Conservation (phyloP, 1,284 basidiomycete genomes). For the Apiotrichum gamsii region DNA sequence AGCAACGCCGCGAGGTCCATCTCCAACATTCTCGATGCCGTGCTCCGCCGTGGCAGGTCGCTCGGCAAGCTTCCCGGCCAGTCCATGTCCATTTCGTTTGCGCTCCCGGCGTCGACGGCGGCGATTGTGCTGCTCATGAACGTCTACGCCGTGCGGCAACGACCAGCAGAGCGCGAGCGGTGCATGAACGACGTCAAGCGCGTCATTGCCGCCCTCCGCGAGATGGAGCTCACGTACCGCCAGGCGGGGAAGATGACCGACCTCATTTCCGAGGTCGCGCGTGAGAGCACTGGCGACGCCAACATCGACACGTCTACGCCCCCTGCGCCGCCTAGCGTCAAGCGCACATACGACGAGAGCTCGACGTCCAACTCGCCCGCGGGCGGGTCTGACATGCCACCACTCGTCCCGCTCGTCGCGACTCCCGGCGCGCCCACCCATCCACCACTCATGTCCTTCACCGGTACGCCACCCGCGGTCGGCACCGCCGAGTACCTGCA, state of each 20-base stretch:
- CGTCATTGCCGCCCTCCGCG: constrained; percentile 58
- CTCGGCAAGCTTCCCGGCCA: constrained; percentile 48
- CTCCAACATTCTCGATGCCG: constrained; percentile 60
- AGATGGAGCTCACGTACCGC: constrained; percentile 53
- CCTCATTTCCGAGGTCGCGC: constrained; percentile 26
- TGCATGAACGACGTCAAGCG: constrained; percentile 66
- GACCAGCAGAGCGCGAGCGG: constrained; percentile 55
- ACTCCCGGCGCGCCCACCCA: background rate
- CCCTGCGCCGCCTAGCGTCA: background rate
- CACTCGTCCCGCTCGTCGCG: background rate
- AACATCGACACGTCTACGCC: constrained; percentile 4
- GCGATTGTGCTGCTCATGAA: constrained; percentile 64
- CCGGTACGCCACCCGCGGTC: no score
- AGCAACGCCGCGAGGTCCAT: constrained; percentile 75
- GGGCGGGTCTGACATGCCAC: no score
- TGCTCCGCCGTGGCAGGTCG: constrained; percentile 34
- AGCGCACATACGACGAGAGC: constrained; percentile 10
- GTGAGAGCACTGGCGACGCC: constrained; percentile 11
- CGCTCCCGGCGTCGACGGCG: constrained; percentile 55
- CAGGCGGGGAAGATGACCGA: constrained; percentile 44
- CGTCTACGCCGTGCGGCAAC: constrained; percentile 64
- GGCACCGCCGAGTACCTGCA: background rate
- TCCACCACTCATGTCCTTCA: background rate
- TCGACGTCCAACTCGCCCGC: no score
- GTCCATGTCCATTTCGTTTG: constrained; percentile 27